Conservation (phyloP, 345 rosid genomes). For the Melaleuca quinquenervia region DNA sequence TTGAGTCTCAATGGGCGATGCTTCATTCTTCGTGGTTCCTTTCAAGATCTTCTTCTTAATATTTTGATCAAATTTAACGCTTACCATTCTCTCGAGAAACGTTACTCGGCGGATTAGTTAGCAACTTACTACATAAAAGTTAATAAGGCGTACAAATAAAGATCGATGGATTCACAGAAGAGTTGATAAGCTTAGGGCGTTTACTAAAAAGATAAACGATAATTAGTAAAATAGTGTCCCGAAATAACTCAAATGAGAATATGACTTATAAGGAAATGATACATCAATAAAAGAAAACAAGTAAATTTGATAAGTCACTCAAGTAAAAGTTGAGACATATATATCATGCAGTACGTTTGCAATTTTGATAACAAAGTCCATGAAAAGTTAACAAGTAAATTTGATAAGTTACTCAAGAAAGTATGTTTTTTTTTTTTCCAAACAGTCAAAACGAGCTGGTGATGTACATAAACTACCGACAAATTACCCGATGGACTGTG, state of each 20-base stretch:
- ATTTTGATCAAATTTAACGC: background rate
- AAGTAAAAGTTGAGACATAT: background rate
- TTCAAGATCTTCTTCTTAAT: background rate
- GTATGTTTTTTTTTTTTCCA: too few species aligned
- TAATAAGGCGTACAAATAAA: too few species aligned
- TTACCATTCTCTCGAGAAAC: background rate
- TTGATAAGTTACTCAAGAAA: too few species aligned
- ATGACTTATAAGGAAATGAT: background rate
- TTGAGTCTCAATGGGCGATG: background rate
- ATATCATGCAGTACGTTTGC: background rate
- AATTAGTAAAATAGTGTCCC: background rate
- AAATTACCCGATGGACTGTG: background rate
- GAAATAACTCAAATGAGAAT: background rate
- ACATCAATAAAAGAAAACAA: fast-evolving
- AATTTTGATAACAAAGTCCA: background rate
- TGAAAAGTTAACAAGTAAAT: too few species aligned
- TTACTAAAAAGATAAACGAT: background rate
- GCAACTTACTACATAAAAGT: background rate
- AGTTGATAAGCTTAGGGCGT: background rate
- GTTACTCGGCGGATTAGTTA: background rate
- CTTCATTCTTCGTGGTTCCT: conserved; percentile 2
- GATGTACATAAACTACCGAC: background rate
- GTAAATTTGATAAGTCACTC: background rate
- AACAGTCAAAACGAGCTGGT: background rate
- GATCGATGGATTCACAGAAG: background rate